A percentile compares a stretch with the other conserved stretches of the same genome.
These are phyloP conservation scores for Pilaira anomala DNA, from an alignment of 192 early-diverging fungal species.

Conservation along the genomic window DNA sequence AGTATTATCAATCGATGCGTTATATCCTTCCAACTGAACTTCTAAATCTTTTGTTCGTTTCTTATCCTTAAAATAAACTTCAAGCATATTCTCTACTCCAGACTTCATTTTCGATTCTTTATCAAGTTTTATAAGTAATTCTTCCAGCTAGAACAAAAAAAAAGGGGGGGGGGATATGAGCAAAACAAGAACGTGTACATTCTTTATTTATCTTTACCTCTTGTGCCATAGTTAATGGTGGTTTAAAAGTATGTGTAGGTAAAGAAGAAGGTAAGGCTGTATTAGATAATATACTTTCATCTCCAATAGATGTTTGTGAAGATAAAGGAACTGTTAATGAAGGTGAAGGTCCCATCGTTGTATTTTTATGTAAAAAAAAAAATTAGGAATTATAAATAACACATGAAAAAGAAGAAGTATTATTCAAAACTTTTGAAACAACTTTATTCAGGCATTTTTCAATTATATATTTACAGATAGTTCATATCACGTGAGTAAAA, in stretches of 20 bases:
- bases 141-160: conserved; percentile 27
- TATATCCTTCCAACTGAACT: conserved; percentile 27
- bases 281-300: not conserved
- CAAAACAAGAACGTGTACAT: too few species aligned
- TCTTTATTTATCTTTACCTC: conserved; percentile 7
- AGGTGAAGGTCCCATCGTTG: conserved; percentile 13
- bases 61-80: conserved; percentile 37
- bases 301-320: not conserved
- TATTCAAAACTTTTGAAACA: too few species aligned
- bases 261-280: conserved; percentile 4
- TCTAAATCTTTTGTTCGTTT: conserved; percentile 39
- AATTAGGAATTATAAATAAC: too few species aligned
- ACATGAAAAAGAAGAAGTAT: too few species aligned
- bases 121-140: conserved; percentile 26
- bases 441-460: too few species aligned
- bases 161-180: too few species aligned
- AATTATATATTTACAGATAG: too few species aligned
- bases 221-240: not conserved
- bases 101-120: conserved; percentile 37
- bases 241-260: not conserved
- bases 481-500: too few species aligned
- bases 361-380: too few species aligned
- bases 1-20: conserved; percentile 23
- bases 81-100: conserved; percentile 45
- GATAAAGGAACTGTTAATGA: conserved; percentile 9